Evolutionary conservation across 179 eudicot genomes (phyloP).

Genomic region (Sideroxylon spinosum): DNA sequence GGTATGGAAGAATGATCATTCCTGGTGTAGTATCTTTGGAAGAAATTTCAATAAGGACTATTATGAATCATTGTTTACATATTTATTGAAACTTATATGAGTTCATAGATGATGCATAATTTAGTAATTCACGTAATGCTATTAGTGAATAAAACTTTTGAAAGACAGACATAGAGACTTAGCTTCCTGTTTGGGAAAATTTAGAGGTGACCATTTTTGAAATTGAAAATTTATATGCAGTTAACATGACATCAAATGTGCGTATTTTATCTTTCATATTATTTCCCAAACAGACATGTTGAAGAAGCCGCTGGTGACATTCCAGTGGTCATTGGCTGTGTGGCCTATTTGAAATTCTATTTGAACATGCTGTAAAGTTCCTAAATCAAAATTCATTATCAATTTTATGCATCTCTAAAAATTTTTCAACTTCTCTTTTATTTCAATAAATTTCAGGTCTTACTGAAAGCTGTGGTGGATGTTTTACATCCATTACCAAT

Average conservation of each 20-base stretch:
- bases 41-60: background rate
- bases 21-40: background rate
- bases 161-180: background rate
- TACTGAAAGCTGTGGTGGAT: slow-evolving; percentile 89
- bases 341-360: background rate
- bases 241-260: background rate
- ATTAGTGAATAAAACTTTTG: background rate
- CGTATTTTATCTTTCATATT: no score
- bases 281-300: no score
- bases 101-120: no score
- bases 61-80: background rate
- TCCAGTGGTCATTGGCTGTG: no score
- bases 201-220: background rate
- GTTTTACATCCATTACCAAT: slow-evolving; percentile 74
- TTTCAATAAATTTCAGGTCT: slow-evolving; percentile 49
- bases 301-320: no score
- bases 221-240: slow-evolving; percentile 5
- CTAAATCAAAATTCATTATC: background rate
- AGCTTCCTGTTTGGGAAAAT: background rate
- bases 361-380: background rate
- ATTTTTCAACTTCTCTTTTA: background rate
- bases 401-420: background rate
- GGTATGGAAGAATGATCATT: slow-evolving; percentile 37
- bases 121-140: background rate
- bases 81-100: no score